A percentile compares a stretch with the other conserved stretches of the same genome.
phyloP scores from a whole-genome alignment of 139 green algal genomes.

The Astrephomene gubernaculifera region DNA sequence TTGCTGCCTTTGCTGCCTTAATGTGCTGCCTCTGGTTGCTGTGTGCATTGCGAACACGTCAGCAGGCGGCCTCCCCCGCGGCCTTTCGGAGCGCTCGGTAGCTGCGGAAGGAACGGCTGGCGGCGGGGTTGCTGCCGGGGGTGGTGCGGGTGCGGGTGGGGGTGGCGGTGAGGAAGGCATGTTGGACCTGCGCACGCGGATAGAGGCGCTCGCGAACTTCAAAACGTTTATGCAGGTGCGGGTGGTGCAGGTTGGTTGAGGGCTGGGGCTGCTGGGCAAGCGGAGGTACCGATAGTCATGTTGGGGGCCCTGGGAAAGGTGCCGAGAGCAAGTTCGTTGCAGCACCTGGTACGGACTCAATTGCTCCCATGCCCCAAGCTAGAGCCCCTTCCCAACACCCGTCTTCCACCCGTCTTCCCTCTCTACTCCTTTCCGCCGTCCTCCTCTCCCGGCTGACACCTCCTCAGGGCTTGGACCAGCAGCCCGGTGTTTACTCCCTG shows the following conservation, averaged over 20 bases:
- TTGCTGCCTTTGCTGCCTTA: too few relatives aligned
- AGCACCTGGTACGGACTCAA: too few relatives aligned
- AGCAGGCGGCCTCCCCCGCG: slow-evolving; percentile 20
- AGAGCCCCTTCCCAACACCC: too few relatives aligned
- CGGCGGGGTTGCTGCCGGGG: neutral
- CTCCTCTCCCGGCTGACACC: neutral
- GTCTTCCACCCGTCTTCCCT: neutral
- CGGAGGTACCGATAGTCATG: too few relatives aligned
- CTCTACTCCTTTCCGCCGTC: neutral
- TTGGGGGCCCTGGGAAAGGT: too few relatives aligned
- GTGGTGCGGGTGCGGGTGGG: neutral
- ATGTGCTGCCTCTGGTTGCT: too few relatives aligned
- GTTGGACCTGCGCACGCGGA: slow-evolving; percentile 28
- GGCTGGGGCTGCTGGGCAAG: too few relatives aligned
- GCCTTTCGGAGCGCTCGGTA: neutral
- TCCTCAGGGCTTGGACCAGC: slow-evolving; percentile 47
- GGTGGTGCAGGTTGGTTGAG: too few relatives aligned
- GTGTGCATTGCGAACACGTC: too few relatives aligned
- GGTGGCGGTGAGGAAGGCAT: neutral
- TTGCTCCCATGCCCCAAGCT: too few relatives aligned
- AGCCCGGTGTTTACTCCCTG: slow-evolving; percentile 48
- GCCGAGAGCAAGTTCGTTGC: too few relatives aligned
- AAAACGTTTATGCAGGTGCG: slow-evolving; percentile 55
- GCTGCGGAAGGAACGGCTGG: neutral
- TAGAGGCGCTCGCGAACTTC: slow-evolving; percentile 50